Base-by-base conservation (phyloP, 345 rosid genomes). In the Lepidium aucheri region DNA sequence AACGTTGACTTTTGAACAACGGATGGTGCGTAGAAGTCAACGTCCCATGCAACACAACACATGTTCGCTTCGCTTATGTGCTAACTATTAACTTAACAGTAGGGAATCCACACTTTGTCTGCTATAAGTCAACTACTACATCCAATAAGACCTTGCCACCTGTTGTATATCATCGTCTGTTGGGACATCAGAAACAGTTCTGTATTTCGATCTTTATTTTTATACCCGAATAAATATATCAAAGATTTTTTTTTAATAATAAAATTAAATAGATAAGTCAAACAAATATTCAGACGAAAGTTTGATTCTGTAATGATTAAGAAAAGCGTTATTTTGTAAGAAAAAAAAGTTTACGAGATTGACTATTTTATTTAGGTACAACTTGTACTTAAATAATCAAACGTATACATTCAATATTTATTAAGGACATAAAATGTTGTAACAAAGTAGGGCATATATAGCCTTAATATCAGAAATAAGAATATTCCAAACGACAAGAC, bases 11-110 rank as follows among this genome's bases (percentile, higher is more conserved):
- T 59, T 59, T 13, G 4, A 13, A 1, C 10, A 58, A 41, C 67
- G 67, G 66, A 73, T 61, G 76, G 76, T 73, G 66, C 46, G 6
- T 13, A 4, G 33, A 40, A 72, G 76, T 72, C 71, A 40, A 65
- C 70, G 40, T 10, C 53, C 35, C 55, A 51, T 72, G 71, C 55
- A 67, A 67, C 71, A 44, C 55, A 67, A 67, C 71, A 44, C 70
- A 58, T 58, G 76, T 15, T 72, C 60, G 66, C 70, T 65, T 72
- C 60, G 39, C 33, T 65, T 73, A n/a, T 65, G 60, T 58, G 71
- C 30, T 24, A 50, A 73, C 76, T 58, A 66, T 65, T 72, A 72
- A 65, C 67, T 65, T 65, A 65, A 50, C 55, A 65, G 61, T 58
- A 47, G 35, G 62, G 56, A 73, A 73, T 58, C 62, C 61, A 65